Evolutionary conservation across 1,139 yeast species (phyloP).

Genomic region (Saccharomyces hybrid): DNA sequence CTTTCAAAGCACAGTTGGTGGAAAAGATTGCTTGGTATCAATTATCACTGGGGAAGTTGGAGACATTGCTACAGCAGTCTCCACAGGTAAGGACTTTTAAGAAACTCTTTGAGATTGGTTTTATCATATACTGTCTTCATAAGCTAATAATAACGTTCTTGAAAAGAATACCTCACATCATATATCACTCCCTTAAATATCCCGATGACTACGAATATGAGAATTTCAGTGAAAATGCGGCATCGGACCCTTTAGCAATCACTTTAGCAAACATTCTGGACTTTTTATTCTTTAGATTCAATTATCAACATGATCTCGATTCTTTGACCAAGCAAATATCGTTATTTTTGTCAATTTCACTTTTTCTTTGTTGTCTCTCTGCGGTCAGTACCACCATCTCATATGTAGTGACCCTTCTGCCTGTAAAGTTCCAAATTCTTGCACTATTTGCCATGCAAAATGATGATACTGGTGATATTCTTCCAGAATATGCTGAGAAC

Average conservation of each 20-base stretch:
- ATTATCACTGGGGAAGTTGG: conserved; percentile 21
- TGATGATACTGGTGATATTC: conserved; percentile 9
- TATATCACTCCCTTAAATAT: conserved; percentile 12
- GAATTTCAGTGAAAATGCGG: conserved; percentile 7
- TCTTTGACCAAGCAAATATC: conserved; percentile 59
- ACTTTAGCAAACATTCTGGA: conserved; percentile 48
- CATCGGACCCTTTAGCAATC: conserved; percentile 56
- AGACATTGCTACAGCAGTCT: conserved; percentile 15
- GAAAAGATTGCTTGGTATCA: conserved; percentile 26
- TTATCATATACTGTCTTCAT: conserved; percentile 26
- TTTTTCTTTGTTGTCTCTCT: conserved; percentile 63
- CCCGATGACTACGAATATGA: conserved; percentile 17
- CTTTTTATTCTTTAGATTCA: conserved; percentile 28
- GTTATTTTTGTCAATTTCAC: conserved; percentile 53
- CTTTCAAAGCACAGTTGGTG: conserved; percentile 15
- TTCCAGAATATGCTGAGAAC: conserved; percentile 17
- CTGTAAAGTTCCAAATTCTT: conserved; percentile 24
- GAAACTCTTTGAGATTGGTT: conserved; percentile 19
- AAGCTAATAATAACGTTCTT: conserved; percentile 23
- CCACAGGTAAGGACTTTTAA: conserved; percentile 11
- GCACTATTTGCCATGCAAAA: conserved; percentile 25
- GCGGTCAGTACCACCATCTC: conserved; percentile 49
- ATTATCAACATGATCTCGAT: conserved; percentile 38
- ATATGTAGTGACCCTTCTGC: conserved; percentile 29
- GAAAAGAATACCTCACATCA: conserved; percentile 22